Base-by-base conservation (phyloP, 768 basidiomycete species). In the Sutorius australiensis region DNA sequence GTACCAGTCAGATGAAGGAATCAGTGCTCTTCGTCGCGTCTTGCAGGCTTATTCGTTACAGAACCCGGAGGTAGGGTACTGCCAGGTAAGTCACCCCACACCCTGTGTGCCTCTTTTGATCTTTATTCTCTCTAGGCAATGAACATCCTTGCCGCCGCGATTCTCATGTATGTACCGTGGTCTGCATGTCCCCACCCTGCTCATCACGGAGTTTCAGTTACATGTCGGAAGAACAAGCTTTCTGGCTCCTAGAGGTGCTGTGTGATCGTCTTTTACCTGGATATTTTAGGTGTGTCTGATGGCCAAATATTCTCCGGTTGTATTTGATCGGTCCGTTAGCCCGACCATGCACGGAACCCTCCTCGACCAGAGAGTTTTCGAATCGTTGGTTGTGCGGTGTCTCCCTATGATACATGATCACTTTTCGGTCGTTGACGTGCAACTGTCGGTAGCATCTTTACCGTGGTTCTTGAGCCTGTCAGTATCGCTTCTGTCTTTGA, bases 331-430 rank as follows among this genome's bases (percentile, higher is more conserved):
- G 30, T 30, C 30, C 12, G 37, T 37, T 12, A 95, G 93, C 58
- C 92, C 93, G 2, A 95, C 95, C 0, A 99, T 99, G 97, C 93
- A 98, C 62, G 97, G 97, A 13, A 99, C 97, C 0, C 80, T 99
- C 11, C 83, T 99, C n/a, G 97, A 99, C 67, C 97, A 99, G 68
- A 82, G 94, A 17, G 97, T 99, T 0, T 99, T 99, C 56, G 97
- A 99, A 67, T 84, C 94, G 6, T 79, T 99, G 31, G 95, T 98
- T 7, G 80, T 87, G 50, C 82, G 84, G 49, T 91, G 89, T 73
- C 77, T 98, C 36, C 94, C 94, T 4, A 89, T 95, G 62, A 91
- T 99, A 59, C 87, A 95, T 60, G 92, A 97, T 28, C 91, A 98
- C 68, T 97, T 98, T 73, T 78, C 80, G 59, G 75, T 69, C 14